A percentile compares a stretch with the other conserved stretches of the same genome.
Evolutionary conservation across 1,284 basidiomycete species (phyloP).

Genomic region (Coniferiporia sulphurascens): DNA sequence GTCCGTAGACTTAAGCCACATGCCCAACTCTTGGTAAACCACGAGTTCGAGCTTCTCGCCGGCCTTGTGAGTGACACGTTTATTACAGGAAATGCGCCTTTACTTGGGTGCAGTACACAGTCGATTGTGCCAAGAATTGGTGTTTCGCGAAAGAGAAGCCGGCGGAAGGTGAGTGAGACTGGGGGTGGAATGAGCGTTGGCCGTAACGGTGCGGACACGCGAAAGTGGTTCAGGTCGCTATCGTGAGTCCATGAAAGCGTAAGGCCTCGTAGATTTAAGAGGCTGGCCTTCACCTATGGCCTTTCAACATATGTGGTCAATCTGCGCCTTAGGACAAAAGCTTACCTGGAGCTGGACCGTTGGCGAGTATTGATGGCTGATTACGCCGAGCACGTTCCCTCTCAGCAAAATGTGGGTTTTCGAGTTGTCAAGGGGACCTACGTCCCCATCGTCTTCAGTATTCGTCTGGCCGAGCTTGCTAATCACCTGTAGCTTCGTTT

Average conservation of each 20-base stretch:
- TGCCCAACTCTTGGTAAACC: background rate
- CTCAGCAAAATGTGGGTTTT: conserved; percentile 1
- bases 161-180: conserved; percentile 9
- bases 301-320: conserved; percentile 27
- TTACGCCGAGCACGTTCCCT: conserved; percentile 42
- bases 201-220: conserved; percentile 8
- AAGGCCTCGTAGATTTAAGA: background rate
- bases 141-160: conserved; percentile 8
- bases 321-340: conserved; percentile 27
- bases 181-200: conserved; percentile 5
- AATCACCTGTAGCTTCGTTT: conserved; percentile 11
- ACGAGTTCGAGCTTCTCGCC: background rate
- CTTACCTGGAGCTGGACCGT: conserved; percentile 28
- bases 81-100: background rate
- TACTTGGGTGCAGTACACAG: background rate
- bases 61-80: conserved; percentile 5
- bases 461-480: conserved; percentile 6
- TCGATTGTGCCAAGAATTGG: conserved; percentile 9
- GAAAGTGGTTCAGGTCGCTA: conserved; percentile 4
- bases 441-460: background rate
- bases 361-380: conserved; percentile 47
- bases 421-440: background rate
- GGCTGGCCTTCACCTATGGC: conserved; percentile 24
- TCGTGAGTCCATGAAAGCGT: conserved; percentile 6
- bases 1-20: background rate